Percentiles rank a stretch among this genome's conserved stretches.
Evolutionary conservation across 169 alveolate genomes (phyloP).

Genomic region (Cryptosporidium sp.): DNA sequence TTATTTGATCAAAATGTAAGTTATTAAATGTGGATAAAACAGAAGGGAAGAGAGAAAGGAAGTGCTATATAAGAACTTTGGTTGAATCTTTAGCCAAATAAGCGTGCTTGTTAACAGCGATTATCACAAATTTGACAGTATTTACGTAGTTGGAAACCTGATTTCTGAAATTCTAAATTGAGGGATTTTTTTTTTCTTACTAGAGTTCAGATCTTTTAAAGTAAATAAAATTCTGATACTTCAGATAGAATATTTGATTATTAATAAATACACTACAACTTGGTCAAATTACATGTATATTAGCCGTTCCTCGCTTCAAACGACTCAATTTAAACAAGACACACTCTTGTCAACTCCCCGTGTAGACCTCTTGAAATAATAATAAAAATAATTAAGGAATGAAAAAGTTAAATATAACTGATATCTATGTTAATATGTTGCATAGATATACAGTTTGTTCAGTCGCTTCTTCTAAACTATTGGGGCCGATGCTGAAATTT

Average conservation of each 20-base stretch:
- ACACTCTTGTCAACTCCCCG: neutral
- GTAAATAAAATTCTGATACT: constrained; percentile 1
- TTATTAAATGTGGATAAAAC: constrained; percentile 33
- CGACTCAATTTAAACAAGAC: neutral
- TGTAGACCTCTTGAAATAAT: too few relatives aligned
- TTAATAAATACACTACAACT: constrained; percentile 22
- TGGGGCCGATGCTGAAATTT: neutral
- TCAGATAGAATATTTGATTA: neutral
- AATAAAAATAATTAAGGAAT: neutral
- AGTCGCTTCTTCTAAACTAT: neutral
- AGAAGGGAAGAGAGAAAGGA: constrained; percentile 15
- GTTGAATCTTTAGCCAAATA: constrained; percentile 32
- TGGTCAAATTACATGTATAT: constrained; percentile 7
- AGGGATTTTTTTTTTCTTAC: constrained; percentile 9
- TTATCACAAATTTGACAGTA: constrained; percentile 32
- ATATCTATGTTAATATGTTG: neutral
- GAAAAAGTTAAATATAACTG: neutral
- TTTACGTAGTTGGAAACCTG: constrained; percentile 14
- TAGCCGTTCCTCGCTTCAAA: constrained; percentile 26
- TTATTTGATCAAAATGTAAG: neutral
- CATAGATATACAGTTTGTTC: neutral
- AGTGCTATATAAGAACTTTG: constrained; percentile 18
- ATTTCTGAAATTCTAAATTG: constrained; percentile 11
- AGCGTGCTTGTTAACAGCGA: constrained; percentile 26
- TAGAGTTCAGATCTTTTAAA: constrained; percentile 2